Conservation (phyloP, 2,329 filamentous ascomycete species). For the Verticillium longisporum region DNA sequence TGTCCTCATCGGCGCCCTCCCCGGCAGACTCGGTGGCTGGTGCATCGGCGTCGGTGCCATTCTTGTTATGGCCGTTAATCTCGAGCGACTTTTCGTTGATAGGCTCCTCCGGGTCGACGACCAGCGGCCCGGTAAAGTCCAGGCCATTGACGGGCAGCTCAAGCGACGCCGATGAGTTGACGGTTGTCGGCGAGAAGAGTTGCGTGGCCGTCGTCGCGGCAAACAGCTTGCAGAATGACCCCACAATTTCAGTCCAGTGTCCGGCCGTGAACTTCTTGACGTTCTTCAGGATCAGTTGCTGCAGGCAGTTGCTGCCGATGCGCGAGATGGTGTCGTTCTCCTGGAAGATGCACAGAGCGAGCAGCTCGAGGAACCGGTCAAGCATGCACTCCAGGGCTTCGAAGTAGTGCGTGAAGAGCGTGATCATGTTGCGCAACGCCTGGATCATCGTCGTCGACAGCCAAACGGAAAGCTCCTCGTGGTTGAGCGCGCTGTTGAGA, state of each 20-base stretch:
- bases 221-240: slow-evolving; percentile 92
- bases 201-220: slow-evolving; percentile 91
- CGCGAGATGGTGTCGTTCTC: slow-evolving; percentile 98
- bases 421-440: slow-evolving; percentile 95
- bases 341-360: slow-evolving; percentile 95
- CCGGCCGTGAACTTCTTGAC: slow-evolving; percentile 81
- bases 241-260: slow-evolving; percentile 93
- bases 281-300: slow-evolving; percentile 94
- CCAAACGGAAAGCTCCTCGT: slow-evolving; percentile 97
- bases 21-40: slow-evolving; percentile 21
- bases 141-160: slow-evolving; percentile 47
- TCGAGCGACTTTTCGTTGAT: slow-evolving; percentile 52
- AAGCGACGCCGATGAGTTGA: slow-evolving; percentile 44
- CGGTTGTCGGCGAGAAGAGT: slow-evolving; percentile 76
- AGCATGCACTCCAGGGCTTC: slow-evolving; percentile 96
- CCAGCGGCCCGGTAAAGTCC: slow-evolving; percentile 38
- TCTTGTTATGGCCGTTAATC: slow-evolving; percentile 48
- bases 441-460: slow-evolving; percentile 99
- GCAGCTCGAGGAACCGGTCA: slow-evolving; percentile 88
- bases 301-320: slow-evolving; percentile 96
- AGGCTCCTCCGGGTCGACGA: slow-evolving; percentile 28
- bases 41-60: slow-evolving; percentile 21
- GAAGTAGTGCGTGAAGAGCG: slow-evolving; percentile 97
- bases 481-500: slow-evolving; percentile 90
- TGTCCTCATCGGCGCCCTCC: slow-evolving; percentile 25